Base-by-base conservation (phyloP, 164 flowering plant species). In the Stephania cephalantha region DNA sequence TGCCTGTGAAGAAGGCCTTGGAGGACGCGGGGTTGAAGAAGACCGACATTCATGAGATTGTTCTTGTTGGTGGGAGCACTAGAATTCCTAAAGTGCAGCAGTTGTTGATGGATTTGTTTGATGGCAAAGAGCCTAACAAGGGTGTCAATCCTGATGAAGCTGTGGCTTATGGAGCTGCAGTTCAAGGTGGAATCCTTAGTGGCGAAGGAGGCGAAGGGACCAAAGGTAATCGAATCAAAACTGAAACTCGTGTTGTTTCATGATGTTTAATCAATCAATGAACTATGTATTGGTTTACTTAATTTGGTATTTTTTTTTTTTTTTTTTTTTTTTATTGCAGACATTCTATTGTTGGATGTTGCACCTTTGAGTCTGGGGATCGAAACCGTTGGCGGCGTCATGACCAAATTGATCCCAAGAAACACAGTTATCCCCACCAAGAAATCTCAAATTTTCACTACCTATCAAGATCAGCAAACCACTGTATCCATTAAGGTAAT, bases 81-180 rank as follows among this genome's bases (percentile, higher is more conserved):
- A 42, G 90, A 18, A 87, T 87, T 77, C 90, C 90, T 3, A 86
- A 86, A 69, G 79, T 87, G 11, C 90, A 86, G 46, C 85, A 87
- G 66, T 69, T 86, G 53, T 74, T 87, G 83, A 84, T 78, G 78
- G 87, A 86, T 0, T 46, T 76, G 22, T 87, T 87, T 71, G 82
- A 84, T 74, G 90, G 90, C 30, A 85, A 87, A 69, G 90, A 87
- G 53, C 88, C 87, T 3, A 82, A 64, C 74, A 85, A 82, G 77
- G 88, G 88, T 71, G 76, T 85, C 4, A 86, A 87, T 70, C 90
- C 90, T 0, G 90, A 87, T 74, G 88, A 87, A 77, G 90, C 90
- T 75, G 90, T 86, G 18, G 90, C 88, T 17, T 83, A 78, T 80
- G 88, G 90, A 22, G 88, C 89, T 9, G 88, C 88, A 2, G 83